Evolutionary conservation across 2,329 filamentous ascomycete genomes (phyloP).

Genomic region (Xylariaceae sp.): DNA sequence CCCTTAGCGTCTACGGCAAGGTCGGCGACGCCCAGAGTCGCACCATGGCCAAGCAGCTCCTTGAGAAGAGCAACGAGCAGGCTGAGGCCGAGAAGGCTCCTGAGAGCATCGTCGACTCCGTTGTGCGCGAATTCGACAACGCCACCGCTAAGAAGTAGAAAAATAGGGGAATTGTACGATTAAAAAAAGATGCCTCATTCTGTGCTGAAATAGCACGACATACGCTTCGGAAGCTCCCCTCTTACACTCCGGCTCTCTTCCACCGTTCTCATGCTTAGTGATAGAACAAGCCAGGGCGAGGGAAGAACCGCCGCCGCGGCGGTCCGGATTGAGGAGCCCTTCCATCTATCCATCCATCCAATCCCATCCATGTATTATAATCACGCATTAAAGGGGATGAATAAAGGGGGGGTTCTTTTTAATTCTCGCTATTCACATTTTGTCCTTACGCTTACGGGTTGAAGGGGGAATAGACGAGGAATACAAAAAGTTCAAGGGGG

Average conservation of each 20-base stretch:
- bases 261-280: neutral
- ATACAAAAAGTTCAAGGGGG: neutral
- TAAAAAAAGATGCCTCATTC: neutral
- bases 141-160: constrained; percentile 24
- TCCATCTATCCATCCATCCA: neutral
- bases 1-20: constrained; percentile 91
- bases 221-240: neutral
- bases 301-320: neutral
- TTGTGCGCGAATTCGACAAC: constrained; percentile 33
- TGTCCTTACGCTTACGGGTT: neutral
- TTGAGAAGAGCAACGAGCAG: constrained; percentile 30
- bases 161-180: neutral
- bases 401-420: constrained; percentile 7
- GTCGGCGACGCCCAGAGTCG: constrained; percentile 75
- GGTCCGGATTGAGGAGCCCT: neutral
- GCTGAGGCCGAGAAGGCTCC: constrained; percentile 10
- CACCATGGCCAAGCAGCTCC: constrained; percentile 52
- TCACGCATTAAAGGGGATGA: neutral
- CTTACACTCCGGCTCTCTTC: neutral
- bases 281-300: neutral
- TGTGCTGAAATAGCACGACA: neutral
- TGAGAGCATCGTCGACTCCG: constrained; percentile 28
- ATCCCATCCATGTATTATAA: constrained; percentile 11
- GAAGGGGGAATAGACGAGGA: neutral
- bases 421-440: neutral